phyloP scores from a whole-genome alignment of 2,329 filamentous ascomycete genomes.

The Fusarium sp. region DNA sequence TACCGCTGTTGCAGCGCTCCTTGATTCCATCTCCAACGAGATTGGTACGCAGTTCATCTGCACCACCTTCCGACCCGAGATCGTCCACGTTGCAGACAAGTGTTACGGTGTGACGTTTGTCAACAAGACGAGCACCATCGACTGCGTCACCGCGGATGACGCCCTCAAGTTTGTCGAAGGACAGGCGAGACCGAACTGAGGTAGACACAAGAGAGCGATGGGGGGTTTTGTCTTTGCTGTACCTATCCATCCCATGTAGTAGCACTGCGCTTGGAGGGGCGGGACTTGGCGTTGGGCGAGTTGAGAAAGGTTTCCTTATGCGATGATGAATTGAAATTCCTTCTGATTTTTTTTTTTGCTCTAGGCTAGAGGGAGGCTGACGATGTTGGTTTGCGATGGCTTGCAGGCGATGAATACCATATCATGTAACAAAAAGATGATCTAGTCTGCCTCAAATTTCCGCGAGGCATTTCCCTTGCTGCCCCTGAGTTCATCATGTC shows the following conservation, averaged over 20 bases:
- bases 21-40: conserved; percentile 79
- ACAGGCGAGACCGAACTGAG: conserved; percentile 60
- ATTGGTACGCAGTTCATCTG: conserved; percentile 89
- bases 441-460: background rate
- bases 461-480: background rate
- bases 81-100: conserved; percentile 94
- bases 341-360: conserved; percentile 23
- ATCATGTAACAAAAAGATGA: conserved; percentile 25
- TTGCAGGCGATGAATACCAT: conserved; percentile 24
- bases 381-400: conserved; percentile 20
- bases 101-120: conserved; percentile 96
- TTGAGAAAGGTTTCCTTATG: conserved; percentile 40
- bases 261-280: conserved; percentile 34
- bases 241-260: conserved; percentile 32
- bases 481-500: background rate
- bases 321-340: conserved; percentile 35
- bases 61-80: conserved; percentile 97
- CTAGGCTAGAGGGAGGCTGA: conserved; percentile 21
- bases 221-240: background rate
- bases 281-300: conserved; percentile 41
- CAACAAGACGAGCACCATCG: conserved; percentile 94
- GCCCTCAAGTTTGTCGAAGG: conserved; percentile 95
- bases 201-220: conserved; percentile 1
- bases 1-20: conserved; percentile 90
- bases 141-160: conserved; percentile 87